Base-by-base conservation (phyloP, 1,139 yeast genomes). In the Blastobotrys ciferrii region DNA sequence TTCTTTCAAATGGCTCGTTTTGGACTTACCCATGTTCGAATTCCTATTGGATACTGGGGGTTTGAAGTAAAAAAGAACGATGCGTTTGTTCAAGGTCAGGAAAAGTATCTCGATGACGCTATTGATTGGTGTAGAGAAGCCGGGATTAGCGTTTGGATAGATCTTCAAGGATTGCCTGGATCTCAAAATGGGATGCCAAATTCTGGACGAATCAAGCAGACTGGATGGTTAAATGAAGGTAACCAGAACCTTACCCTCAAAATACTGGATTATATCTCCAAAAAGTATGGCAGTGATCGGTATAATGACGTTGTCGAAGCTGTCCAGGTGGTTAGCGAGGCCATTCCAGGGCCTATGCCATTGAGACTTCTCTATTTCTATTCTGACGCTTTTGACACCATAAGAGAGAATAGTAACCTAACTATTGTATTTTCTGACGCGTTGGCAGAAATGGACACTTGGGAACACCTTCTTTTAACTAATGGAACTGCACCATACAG, bases 11-110 rank as follows among this genome's bases (percentile, higher is more conserved):
- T 91, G 49, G 75, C 76, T 28, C 57, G 63, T 9, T 76, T 77
- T 57, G 96, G 97, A 1, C 76, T 91, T 58, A 89, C 91, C 69
- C 74, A 84, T 53, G 96, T 87, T 30, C 78, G 98, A 60, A 84
- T 91, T 51, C 97, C 98, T 19, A 79, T 91, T 53, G 98, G 98
- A 4, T 91, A 91, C 72, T 91, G 98, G 98, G 97, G 97, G 2
- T 91, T 86, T 67, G 68, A 76, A 44, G 69, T 72, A 39, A 70
- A 79, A 50, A 76, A 72, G 19, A 69, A 72, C 51, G 98, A 91
- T 64, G 96, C 97, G 5, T 91, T 87, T 64, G 94, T 87, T 43
- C 83, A 80, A 63, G 97, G 97, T 20, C 96, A 89, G 69, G 80
- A 75, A 48, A 63, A 68, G 14, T 87, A 84, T 65, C 70, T 91